phyloP scores from a whole-genome alignment of 106 monocot species.

The Dendrobium officinale region DNA sequence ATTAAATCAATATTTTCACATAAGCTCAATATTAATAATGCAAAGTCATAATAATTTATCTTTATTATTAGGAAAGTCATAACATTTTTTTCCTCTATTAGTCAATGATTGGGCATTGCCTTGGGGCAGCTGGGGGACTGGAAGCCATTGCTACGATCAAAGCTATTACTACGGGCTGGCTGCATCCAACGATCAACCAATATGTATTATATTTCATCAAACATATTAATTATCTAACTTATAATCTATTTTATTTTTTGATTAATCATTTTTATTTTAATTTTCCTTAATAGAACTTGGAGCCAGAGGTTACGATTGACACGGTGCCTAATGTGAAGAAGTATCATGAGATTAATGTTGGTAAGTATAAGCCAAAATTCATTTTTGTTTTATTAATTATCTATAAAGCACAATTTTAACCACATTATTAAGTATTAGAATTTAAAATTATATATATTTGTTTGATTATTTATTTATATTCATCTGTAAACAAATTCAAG shows the following conservation, averaged over 20 bases:
- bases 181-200: slow-evolving; percentile 65
- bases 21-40: too few species aligned
- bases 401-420: too few species aligned
- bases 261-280: background rate
- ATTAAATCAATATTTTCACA: too few species aligned
- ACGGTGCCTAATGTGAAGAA: slow-evolving; percentile 5
- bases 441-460: too few species aligned
- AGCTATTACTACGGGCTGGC: slow-evolving; percentile 51
- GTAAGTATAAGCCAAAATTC: background rate
- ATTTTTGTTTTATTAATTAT: too few species aligned
- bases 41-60: too few species aligned
- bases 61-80: too few species aligned
- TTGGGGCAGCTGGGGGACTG: slow-evolving; percentile 47
- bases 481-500: too few species aligned
- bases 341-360: slow-evolving; percentile 5
- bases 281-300: background rate
- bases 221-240: background rate
- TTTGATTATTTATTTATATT: too few species aligned
- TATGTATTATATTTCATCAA: slow-evolving; percentile 17
- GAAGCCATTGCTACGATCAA: slow-evolving; percentile 55
- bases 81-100: background rate
- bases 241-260: too few species aligned
- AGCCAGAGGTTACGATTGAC: slow-evolving; percentile 10
- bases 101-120: slow-evolving; percentile 56
- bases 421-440: too few species aligned